phyloP scores from a whole-genome alignment of 495 filamentous ascomycete genomes.

The Podospora sp. region DNA sequence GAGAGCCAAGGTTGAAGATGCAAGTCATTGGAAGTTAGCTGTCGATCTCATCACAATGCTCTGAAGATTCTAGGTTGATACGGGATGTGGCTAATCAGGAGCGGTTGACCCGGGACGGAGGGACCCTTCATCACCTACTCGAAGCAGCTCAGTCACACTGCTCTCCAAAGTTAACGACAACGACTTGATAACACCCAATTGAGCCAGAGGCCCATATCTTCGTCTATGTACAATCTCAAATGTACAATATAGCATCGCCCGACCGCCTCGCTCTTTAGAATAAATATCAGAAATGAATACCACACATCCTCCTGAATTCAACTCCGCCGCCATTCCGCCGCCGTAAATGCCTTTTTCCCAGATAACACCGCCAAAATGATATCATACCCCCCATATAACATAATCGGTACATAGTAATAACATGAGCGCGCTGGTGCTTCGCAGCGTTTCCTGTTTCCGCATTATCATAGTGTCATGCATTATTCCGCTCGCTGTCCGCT shows the following conservation, averaged over 20 bases:
- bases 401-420: constrained; percentile 8
- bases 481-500: neutral
- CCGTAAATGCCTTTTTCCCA: neutral
- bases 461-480: constrained; percentile 5
- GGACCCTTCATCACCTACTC: no score
- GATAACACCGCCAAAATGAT: neutral
- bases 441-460: neutral
- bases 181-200: neutral
- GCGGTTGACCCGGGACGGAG: no score
- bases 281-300: neutral
- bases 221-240: neutral
- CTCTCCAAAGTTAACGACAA: neutral
- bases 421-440: neutral
- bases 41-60: neutral
- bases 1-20: neutral
- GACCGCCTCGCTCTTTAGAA: neutral
- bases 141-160: neutral
- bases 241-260: neutral
- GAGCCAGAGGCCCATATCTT: neutral
- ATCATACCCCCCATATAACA: neutral
- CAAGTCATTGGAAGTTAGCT: neutral
- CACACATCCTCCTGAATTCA: neutral
- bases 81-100: neutral
- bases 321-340: neutral
- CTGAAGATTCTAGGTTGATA: neutral